A percentile compares a stretch with the other conserved stretches of the same genome.
These are phyloP conservation scores for Phytophthora agathidicida DNA, from an alignment of 352 stramenopile species.

Conservation along the genomic window DNA sequence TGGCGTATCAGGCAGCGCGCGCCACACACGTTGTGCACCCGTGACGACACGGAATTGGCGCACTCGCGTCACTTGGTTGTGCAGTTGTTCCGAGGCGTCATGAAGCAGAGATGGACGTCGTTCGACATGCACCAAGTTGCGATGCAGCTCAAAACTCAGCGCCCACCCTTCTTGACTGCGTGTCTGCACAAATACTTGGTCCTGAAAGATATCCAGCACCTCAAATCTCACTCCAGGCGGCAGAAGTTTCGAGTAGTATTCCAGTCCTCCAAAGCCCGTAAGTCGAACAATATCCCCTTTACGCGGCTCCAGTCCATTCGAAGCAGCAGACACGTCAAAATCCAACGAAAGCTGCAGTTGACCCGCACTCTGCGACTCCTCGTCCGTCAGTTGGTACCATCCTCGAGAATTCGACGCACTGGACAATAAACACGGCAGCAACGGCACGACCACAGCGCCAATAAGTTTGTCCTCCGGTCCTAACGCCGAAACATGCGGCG, in stretches of 20 bases:
- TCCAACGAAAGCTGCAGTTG: conserved; percentile 67
- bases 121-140: conserved; percentile 70
- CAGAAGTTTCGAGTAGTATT: conserved; percentile 75
- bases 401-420: conserved; percentile 54
- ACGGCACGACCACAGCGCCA: conserved; percentile 56
- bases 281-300: conserved; percentile 69
- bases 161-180: conserved; percentile 67
- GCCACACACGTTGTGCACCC: conserved; percentile 50
- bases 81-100: conserved; percentile 57
- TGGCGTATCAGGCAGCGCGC: conserved; percentile 41
- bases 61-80: conserved; percentile 57
- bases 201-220: conserved; percentile 67
- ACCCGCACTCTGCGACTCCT: conserved; percentile 55
- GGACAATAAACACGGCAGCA: conserved; percentile 69
- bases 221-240: conserved; percentile 53
- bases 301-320: conserved; percentile 44
- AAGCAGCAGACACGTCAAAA: conserved; percentile 51
- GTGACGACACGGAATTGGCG: conserved; percentile 51
- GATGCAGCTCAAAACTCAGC: conserved; percentile 68
- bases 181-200: conserved; percentile 64
- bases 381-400: conserved; percentile 63
- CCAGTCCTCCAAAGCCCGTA: conserved; percentile 61
- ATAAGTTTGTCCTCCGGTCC: conserved; percentile 58
- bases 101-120: conserved; percentile 61
- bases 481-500: conserved; percentile 16